These are phyloP conservation scores for Phialophora chinensis DNA, from an alignment of 2,329 filamentous ascomycete species.

Conservation along the genomic window DNA sequence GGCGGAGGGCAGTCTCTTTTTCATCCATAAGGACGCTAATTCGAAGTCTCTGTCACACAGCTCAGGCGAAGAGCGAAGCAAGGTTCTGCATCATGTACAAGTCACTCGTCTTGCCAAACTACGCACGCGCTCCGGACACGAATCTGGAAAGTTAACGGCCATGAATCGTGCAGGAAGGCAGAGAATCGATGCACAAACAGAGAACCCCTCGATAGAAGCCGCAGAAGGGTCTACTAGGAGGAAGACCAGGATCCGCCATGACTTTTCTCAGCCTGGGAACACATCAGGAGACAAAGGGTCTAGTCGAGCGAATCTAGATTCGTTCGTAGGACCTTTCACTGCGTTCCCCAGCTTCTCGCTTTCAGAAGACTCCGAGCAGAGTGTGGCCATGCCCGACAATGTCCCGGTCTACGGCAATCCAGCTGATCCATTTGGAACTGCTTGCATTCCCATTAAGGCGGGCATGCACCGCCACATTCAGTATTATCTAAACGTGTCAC, in stretches of 20 bases:
- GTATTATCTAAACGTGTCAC: conserved; percentile 6
- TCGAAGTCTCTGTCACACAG: conserved; percentile 11
- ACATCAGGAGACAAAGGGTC: background rate
- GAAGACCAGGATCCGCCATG: too few species aligned
- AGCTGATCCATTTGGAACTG: background rate
- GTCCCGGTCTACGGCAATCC: background rate
- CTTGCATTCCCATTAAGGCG: background rate
- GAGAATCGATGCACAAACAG: too few species aligned
- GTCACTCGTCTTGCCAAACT: background rate
- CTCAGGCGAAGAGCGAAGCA: background rate
- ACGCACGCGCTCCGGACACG: background rate
- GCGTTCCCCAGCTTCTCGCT: background rate
- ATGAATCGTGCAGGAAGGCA: too few species aligned
- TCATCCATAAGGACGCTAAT: conserved; percentile 9
- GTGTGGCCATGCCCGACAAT: background rate
- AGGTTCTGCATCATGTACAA: background rate
- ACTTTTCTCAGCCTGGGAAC: background rate
- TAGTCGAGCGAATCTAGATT: background rate
- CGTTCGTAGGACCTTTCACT: background rate
- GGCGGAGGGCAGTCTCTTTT: background rate
- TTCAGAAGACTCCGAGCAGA: background rate
- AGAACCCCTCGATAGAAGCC: too few species aligned
- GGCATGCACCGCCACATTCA: background rate
- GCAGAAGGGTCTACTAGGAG: too few species aligned
- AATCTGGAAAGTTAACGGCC: too few species aligned